A percentile compares a stretch with the other conserved stretches of the same genome.
phyloP scores from a whole-genome alignment of 768 basidiomycete species.

The Suillus subalutaceus region DNA sequence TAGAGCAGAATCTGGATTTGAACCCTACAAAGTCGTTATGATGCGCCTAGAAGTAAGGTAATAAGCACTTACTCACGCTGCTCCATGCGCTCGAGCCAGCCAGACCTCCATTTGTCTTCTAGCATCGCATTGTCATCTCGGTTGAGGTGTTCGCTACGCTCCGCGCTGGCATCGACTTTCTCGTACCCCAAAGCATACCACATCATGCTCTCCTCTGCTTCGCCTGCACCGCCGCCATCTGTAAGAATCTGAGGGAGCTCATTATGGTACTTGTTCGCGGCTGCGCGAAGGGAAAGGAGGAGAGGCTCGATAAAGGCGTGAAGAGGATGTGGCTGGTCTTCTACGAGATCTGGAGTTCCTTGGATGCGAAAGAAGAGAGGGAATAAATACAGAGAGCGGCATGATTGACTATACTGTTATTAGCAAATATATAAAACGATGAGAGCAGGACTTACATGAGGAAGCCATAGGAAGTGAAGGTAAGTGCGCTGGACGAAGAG shows the following conservation, averaged over 20 bases:
- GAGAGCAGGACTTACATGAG: conserved; percentile 52
- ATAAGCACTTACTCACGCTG: conserved; percentile 56
- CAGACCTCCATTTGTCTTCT: conserved; percentile 55
- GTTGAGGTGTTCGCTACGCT: conserved; percentile 27
- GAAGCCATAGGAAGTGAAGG: conserved; percentile 78
- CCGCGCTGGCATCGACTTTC: conserved; percentile 41
- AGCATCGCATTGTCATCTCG: conserved; percentile 32
- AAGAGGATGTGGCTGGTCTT: conserved; percentile 49
- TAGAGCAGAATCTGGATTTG: conserved; percentile 78
- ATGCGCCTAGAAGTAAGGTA: not conserved
- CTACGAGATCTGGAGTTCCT: conserved; percentile 27
- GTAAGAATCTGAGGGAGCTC: conserved; percentile 64
- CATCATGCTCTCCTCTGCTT: conserved; percentile 74
- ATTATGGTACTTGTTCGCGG: conserved; percentile 61
- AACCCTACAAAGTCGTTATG: conserved; percentile 45
- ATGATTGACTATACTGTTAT: conserved; percentile 60
- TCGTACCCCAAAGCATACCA: conserved; percentile 74
- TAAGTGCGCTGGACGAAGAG: conserved; percentile 67
- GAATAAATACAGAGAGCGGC: conserved; percentile 61
- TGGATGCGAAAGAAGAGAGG: conserved; percentile 57
- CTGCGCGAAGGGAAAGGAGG: conserved; percentile 58
- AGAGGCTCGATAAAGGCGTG: conserved; percentile 63
- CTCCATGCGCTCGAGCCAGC: conserved; percentile 69
- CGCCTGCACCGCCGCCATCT: conserved; percentile 61
- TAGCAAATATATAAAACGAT: conserved; percentile 12